Percentiles rank a stretch among this genome's conserved stretches.
These are phyloP conservation scores for Xylaria flabelliformis DNA, from an alignment of 495 filamentous ascomycete genomes.

Conservation along the genomic window DNA sequence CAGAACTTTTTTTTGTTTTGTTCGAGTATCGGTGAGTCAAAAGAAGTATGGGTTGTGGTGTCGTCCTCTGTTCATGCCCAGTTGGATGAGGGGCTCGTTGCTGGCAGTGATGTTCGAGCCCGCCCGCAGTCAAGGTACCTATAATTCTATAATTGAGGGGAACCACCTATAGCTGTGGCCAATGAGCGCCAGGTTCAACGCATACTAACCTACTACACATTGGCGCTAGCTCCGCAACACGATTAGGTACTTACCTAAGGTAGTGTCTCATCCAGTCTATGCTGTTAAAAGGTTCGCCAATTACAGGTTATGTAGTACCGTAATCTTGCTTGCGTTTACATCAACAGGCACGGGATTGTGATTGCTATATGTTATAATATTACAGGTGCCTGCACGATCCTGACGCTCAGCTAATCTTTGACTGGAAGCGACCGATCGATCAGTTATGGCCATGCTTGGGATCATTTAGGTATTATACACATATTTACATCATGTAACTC, in stretches of 20 bases:
- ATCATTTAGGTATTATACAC: constrained; percentile 30
- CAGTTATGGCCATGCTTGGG: background rate
- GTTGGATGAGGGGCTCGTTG: constrained; percentile 26
- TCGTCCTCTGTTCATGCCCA: constrained; percentile 14
- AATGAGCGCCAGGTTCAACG: constrained; percentile 4
- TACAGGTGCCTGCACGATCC: constrained; percentile 1
- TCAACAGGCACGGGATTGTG: background rate
- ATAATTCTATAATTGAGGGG: constrained; percentile 25
- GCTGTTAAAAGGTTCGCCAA: background rate
- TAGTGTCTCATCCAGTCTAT: background rate
- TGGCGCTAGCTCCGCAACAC: constrained; percentile 6
- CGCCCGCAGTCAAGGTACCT: constrained; percentile 17
- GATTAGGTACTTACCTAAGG: background rate
- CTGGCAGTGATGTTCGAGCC: constrained; percentile 25
- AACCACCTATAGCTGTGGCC: constrained; percentile 24
- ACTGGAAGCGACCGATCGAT: constrained; percentile 5
- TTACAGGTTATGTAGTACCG: background rate
- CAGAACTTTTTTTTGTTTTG: constrained; percentile 7
- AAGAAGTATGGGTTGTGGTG: constrained; percentile 7
- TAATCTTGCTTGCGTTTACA: background rate
- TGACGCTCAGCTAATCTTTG: constrained; percentile 1
- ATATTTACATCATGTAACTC: constrained; percentile 37
- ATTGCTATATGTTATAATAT: background rate
- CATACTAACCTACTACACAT: constrained; percentile 2
- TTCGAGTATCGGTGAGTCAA: constrained; percentile 23